Evolutionary conservation across 148 eudicot genomes (phyloP).

Genomic region (Camellia japonica): DNA sequence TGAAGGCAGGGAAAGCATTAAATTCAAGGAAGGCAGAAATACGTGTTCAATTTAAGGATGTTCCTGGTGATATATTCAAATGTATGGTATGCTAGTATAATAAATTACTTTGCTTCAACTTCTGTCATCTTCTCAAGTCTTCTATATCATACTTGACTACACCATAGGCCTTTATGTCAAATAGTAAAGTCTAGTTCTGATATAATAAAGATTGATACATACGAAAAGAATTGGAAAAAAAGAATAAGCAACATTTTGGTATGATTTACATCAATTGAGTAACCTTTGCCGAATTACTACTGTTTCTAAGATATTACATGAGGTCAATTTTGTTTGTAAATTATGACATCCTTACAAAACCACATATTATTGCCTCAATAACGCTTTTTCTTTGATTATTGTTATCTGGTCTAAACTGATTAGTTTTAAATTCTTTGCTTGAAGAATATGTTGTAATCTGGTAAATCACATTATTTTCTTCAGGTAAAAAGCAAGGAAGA

Average conservation of each 20-base stretch:
- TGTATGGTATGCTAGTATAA: constrained; percentile 38
- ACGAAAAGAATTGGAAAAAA: neutral
- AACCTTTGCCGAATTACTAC: neutral
- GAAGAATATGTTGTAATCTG: neutral
- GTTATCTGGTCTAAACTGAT: neutral
- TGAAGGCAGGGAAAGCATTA: constrained; percentile 94
- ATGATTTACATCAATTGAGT: neutral
- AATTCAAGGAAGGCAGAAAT: constrained; percentile 91
- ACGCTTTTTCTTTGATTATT: neutral
- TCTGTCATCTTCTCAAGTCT: neutral
- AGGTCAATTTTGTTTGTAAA: no score
- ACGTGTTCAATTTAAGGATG: constrained; percentile 92
- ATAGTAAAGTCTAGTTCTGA: neutral
- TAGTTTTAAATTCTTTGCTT: neutral
- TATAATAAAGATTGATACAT: no score
- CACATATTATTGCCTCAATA: neutral
- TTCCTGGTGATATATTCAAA: constrained; percentile 94
- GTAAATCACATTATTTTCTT: constrained; percentile 11
- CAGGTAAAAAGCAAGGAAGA: constrained; percentile 89
- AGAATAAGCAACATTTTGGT: neutral
- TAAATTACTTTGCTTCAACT: neutral
- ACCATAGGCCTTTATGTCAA: neutral
- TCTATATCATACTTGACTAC: neutral
- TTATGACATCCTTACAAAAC: neutral
- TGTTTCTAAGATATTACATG: no score